Conservation (phyloP, 1,284 basidiomycete genomes). For the Omphalotus olearius region DNA sequence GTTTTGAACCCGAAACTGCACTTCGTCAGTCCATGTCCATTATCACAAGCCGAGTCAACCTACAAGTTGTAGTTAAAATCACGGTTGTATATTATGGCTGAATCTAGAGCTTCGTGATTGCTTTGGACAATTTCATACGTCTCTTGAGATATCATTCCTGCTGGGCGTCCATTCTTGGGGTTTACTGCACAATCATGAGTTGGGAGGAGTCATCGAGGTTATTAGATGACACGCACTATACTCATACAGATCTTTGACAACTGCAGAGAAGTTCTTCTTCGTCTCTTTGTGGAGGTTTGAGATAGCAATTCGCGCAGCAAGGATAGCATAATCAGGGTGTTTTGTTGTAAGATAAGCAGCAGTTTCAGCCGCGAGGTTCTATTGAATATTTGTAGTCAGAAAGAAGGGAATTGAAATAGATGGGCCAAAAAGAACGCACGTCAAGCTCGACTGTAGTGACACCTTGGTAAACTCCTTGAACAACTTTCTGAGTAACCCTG, state of each 20-base stretch:
- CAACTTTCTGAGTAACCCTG: conserved; percentile 91
- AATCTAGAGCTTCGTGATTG: conserved; percentile 85
- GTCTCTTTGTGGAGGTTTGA: conserved; percentile 99
- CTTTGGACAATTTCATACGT: conserved; percentile 83
- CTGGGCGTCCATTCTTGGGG: conserved; percentile 87
- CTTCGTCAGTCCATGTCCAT: not conserved
- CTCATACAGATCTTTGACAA: conserved; percentile 87
- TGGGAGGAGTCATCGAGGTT: not conserved
- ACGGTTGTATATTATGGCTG: conserved; percentile 95
- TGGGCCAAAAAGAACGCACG: conserved; percentile 40
- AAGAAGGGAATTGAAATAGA: not conserved
- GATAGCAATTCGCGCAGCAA: conserved; percentile 97
- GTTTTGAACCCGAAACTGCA: conserved; percentile 98
- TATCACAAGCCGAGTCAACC: not conserved
- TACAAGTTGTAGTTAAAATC: conserved; percentile 97
- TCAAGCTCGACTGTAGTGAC: conserved; percentile 98
- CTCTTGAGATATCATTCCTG: conserved; percentile 91
- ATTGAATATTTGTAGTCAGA: not conserved
- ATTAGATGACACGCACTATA: conserved; percentile 58
- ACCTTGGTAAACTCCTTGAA: conserved; percentile 92
- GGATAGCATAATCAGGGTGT: conserved; percentile 97
- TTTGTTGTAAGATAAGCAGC: conserved; percentile 97
- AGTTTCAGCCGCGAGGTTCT: conserved; percentile 95
- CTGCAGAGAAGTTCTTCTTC: conserved; percentile 93
- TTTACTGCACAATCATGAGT: conserved; percentile 59